Evolutionary conservation across 129 eudicot species (phyloP), one percentile per base, ranked within the genome.

Genomic region (Logfia minima): DNA sequence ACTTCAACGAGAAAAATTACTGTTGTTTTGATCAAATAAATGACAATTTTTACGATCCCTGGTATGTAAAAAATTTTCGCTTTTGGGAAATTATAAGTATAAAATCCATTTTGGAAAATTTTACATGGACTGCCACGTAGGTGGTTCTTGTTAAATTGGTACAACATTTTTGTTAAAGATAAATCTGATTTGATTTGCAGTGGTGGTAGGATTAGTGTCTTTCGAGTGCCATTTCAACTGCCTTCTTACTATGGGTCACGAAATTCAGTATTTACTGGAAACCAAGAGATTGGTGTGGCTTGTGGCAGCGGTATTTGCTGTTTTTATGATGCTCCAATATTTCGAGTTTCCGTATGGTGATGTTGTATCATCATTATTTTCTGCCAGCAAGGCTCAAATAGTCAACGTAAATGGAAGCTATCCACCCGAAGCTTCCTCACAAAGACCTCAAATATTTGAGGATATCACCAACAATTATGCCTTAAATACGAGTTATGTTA

Each of bases 341-440:
- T 62, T 89, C 51, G 94, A 94, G 78, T 86, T 91, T 63, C 97
- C 96, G 26, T 81, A 89, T 68, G 86, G 92, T 26, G 78, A 78
- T 71, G 83, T 85, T 76, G 19, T 86, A 55, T 83, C 89, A 45
- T 87, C 90, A 67, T 72, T 90, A 51, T 77, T 87, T 76, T 79
- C 96, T 72, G 82, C 61, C 11, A 63, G 72, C 67, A 80, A 78
- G 80, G 24, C 82, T 70, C 77, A 78, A 18, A 68, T 53, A 76
- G 70, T 48, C 1, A 6, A 48, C 23, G 71, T 66, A 41, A 51
- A 63, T 61, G 79, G 22, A 53, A 55, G 63, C 64, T 62, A 71
- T 71, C 80, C 24, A 35, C 17, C 32, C 56, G 37, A 58, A 52
- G 66, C 71, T 66, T 58, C 68, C n/a, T 22, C 85, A 7, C 34